Evolutionary conservation across 176 grass and related monocot genomes (phyloP).

Genomic region (Ensete ventricosum): DNA sequence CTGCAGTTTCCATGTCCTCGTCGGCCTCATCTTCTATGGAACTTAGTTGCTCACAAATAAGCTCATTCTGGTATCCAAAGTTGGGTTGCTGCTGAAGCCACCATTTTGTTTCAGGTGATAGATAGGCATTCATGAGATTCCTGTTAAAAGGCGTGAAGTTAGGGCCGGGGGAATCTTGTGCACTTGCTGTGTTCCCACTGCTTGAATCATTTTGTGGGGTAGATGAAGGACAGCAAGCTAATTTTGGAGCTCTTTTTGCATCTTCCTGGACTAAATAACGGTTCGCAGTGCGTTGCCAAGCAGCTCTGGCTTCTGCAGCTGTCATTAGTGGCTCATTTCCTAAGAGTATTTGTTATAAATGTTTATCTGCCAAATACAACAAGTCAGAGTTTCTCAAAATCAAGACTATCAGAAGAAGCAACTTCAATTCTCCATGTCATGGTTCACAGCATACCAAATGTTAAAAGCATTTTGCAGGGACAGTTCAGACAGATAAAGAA

Average conservation of each 20-base stretch:
- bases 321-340: slow-evolving; percentile 33
- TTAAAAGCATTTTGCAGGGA: background rate
- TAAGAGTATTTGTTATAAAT: background rate
- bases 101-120: slow-evolving; percentile 63
- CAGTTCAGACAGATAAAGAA: background rate
- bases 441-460: background rate
- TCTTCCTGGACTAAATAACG: slow-evolving; percentile 83
- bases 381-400: background rate
- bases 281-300: slow-evolving; percentile 79
- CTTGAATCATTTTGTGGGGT: slow-evolving; percentile 27
- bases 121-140: slow-evolving; percentile 37
- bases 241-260: slow-evolving; percentile 83
- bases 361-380: background rate
- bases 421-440: background rate
- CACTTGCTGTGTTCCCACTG: slow-evolving; percentile 20
- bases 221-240: slow-evolving; percentile 46
- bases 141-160: slow-evolving; percentile 51
- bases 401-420: background rate
- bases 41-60: slow-evolving; percentile 30
- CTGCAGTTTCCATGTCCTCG: slow-evolving; percentile 28
- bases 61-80: slow-evolving; percentile 47
- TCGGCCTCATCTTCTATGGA: slow-evolving; percentile 11
- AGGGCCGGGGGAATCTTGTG: slow-evolving; percentile 23
- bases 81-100: slow-evolving; percentile 60
- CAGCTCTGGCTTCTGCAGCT: slow-evolving; percentile 89